Base-by-base conservation (phyloP, 768 basidiomycete genomes). In the Chalciporus pseudorubinellus region DNA sequence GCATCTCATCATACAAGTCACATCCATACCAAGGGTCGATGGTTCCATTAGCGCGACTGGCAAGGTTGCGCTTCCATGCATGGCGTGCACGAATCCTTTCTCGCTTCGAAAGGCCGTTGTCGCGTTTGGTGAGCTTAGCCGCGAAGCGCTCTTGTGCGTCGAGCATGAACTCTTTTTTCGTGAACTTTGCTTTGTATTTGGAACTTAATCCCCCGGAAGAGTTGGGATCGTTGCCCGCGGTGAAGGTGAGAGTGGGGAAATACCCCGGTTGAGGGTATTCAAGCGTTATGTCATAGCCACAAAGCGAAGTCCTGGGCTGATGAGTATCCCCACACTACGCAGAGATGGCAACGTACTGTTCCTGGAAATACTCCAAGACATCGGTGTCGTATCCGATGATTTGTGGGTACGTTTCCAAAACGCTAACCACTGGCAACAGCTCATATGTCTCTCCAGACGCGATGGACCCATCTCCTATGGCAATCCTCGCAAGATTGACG, bases 391-490 rank as follows among this genome's bases (percentile, higher is more conserved):
- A 89, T 29, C 80, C 83, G 46, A 90, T 87, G 24, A 89, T 69
- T 61, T 89, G 87, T 1, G 88, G 88, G 61, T 84, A 86, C 4
- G 88, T 89, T 68, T 86, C 79, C 16, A 89, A 65, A 26, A 85
- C 72, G 49, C 77, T 59, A 60, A 87, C 83, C 11, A 82, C 77
- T 24, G 87, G 81, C 0, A 82, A 56, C 21, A 81, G 66, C 48
- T 77, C 71, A 46, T 78, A 85, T 9, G 77, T 76, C 44, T 74
- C 72, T 28, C 58, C 72, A n/a, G 78, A 72, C 3, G 77, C 73
- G 16, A 87, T 74, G 10, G 83, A 69, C 11, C 81, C 84, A 66
- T 89, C 83, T 14, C 88, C 88, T 41, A 91, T 87, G 12, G 77
- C 82, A 46, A 89, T 79, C 63, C 83, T 84, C 1, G 79, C 72